Evolutionary conservation across 192 early-diverging fungal species (phyloP).

Genomic region (Backusella liffmaniae): DNA sequence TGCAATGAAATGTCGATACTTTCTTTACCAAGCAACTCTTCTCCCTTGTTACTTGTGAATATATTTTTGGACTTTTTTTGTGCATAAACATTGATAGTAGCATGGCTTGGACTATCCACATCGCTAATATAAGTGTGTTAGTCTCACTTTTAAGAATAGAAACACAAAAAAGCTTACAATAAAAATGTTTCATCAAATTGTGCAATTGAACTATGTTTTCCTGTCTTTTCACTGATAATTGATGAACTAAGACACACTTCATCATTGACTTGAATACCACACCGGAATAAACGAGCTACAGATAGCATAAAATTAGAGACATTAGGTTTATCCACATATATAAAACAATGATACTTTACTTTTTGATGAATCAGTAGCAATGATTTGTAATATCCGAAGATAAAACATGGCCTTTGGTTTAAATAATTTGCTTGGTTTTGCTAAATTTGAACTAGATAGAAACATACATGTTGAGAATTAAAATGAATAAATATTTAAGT

Average conservation of each 20-base stretch:
- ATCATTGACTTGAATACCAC: conserved; percentile 27
- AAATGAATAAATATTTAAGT: background rate
- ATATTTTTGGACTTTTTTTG: conserved; percentile 13
- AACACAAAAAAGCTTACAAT: conserved; percentile 23
- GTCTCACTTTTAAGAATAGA: background rate
- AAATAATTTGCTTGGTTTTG: background rate
- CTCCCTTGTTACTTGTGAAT: conserved; percentile 9
- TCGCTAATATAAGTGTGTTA: conserved; percentile 11
- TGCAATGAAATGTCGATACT: conserved; percentile 10
- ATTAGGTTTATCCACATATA: background rate
- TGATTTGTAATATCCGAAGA: conserved; percentile 31
- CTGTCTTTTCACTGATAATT: conserved; percentile 22
- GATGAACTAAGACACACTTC: conserved; percentile 23
- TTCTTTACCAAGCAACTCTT: conserved; percentile 21
- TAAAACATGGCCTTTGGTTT: conserved; percentile 37
- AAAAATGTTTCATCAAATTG: conserved; percentile 37
- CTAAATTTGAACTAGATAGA: background rate
- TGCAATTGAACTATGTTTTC: conserved; percentile 27
- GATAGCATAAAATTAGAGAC: background rate
- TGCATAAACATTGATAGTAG: conserved; percentile 23
- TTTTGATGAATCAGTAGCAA: conserved; percentile 30
- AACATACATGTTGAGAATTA: background rate
- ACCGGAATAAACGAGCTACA: conserved; percentile 22
- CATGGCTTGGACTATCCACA: conserved; percentile 20
- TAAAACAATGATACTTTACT: conserved; percentile 5